Conservation (phyloP, 2,329 filamentous ascomycete genomes). For the Mariannaea elegans region DNA sequence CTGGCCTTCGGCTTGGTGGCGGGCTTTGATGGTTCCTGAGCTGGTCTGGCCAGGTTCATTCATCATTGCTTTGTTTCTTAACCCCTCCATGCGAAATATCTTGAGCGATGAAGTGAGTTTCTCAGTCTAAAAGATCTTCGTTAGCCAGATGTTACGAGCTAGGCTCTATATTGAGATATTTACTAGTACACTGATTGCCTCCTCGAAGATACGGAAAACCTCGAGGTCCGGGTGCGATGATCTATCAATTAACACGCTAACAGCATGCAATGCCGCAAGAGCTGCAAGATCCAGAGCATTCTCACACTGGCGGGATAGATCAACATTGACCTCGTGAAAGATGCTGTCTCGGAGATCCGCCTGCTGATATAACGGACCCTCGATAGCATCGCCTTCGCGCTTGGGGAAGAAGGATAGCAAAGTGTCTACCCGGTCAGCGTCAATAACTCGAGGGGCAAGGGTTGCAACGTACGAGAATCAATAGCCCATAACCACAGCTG, state of each 20-base stretch:
- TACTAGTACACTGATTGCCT: constrained; percentile 71
- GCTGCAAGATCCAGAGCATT: constrained; percentile 70
- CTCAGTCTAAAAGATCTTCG: constrained; percentile 57
- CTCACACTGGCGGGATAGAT: constrained; percentile 68
- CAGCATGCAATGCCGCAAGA: constrained; percentile 68
- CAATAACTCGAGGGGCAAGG: fast-evolving
- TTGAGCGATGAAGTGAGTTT: constrained; percentile 70
- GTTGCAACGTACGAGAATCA: constrained; percentile 55
- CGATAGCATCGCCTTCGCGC: constrained; percentile 62
- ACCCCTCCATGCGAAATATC: constrained; percentile 66
- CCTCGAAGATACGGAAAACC: constrained; percentile 71
- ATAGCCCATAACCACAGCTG: constrained; percentile 71
- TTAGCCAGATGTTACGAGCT: neutral
- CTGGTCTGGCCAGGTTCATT: constrained; percentile 53
- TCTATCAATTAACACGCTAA: constrained; percentile 68
- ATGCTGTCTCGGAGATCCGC: constrained; percentile 70
- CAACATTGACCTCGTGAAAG: constrained; percentile 72
- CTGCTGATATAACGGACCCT: constrained; percentile 65
- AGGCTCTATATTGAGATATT: constrained; percentile 20
- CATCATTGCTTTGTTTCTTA: constrained; percentile 54
- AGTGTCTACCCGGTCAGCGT: constrained; percentile 48
- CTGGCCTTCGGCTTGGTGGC: constrained; percentile 51
- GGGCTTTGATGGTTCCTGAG: constrained; percentile 48
- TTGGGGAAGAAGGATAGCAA: constrained; percentile 64
- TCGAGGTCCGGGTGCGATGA: constrained; percentile 69